Evolutionary conservation across 1,284 basidiomycete species (phyloP).

Genomic region (Porphyrellus sp.): DNA sequence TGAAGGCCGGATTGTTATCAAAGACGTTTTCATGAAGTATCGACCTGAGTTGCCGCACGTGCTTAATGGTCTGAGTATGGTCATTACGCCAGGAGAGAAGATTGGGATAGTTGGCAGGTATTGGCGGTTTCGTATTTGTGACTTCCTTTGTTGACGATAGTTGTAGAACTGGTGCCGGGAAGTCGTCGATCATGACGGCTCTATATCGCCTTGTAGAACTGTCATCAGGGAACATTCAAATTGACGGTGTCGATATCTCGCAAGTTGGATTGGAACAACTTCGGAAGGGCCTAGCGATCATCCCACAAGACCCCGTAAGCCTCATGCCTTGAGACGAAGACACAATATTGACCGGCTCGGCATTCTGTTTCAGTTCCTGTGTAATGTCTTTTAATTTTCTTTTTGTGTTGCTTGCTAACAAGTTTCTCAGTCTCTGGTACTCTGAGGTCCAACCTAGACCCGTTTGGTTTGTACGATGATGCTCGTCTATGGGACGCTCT

Average conservation of each 20-base stretch:
- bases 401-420: conserved; percentile 1
- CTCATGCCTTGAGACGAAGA: background rate
- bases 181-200: conserved; percentile 63
- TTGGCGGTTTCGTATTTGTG: background rate
- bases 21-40: conserved; percentile 64
- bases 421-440: conserved; percentile 64
- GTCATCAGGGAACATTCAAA: conserved; percentile 57
- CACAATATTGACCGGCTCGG: background rate
- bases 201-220: conserved; percentile 65
- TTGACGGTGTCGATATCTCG: conserved; percentile 69
- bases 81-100: conserved; percentile 76
- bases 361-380: conserved; percentile 19
- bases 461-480: conserved; percentile 74
- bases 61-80: conserved; percentile 65
- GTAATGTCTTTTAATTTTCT: conserved; percentile 4
- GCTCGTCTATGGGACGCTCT: conserved; percentile 80
- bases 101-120: conserved; percentile 80
- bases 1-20: conserved; percentile 58
- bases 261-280: conserved; percentile 65
- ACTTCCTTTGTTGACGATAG: conserved; percentile 2
- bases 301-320: conserved; percentile 85
- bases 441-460: conserved; percentile 78
- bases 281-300: conserved; percentile 71
- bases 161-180: conserved; percentile 70
- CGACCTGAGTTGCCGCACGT: conserved; percentile 70